Conservation (phyloP, 164 flowering plant genomes). For the Magnolia kwangsiensis region DNA sequence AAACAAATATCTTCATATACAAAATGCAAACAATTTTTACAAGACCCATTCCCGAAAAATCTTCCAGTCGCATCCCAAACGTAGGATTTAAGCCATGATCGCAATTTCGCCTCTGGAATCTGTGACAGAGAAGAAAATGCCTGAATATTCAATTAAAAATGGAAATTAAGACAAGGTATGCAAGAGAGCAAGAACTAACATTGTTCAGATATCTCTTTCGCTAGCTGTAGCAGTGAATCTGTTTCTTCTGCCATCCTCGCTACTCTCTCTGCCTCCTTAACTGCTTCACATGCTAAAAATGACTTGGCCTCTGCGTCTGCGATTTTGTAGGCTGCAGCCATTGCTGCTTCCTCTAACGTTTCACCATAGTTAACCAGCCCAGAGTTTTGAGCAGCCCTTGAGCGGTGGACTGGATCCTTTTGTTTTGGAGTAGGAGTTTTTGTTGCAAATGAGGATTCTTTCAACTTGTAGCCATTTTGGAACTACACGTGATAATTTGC, state of each 20-base stretch:
- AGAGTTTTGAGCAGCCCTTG: conserved; percentile 24
- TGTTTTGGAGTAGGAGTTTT: conserved; percentile 47
- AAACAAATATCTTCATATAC: not conserved
- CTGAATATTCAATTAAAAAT: not conserved
- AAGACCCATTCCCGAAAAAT: not conserved
- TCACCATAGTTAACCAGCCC: conserved; percentile 12
- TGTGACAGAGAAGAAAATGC: conserved; percentile 5
- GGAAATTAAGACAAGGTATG: not conserved
- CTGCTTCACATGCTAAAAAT: conserved; percentile 71
- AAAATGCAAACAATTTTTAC: not conserved
- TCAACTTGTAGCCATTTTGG: conserved; percentile 50
- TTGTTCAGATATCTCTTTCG: conserved; percentile 49
- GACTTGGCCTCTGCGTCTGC: conserved; percentile 81
- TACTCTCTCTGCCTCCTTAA: conserved; percentile 65
- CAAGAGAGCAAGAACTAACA: conserved; percentile 34
- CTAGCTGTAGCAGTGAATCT: conserved; percentile 46
- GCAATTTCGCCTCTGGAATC: conserved; percentile 40
- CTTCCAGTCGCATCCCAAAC: not conserved
- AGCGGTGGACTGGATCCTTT: conserved; percentile 24
- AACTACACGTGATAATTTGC: conserved; percentile 27
- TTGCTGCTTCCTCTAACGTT: conserved; percentile 48
- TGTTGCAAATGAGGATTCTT: conserved; percentile 24
- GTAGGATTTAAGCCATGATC: conserved; percentile 24
- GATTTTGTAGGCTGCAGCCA: conserved; percentile 56
- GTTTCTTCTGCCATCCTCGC: conserved; percentile 65